Percentiles rank a stretch among this genome's conserved stretches.
These are phyloP conservation scores for Trypanosomatidae sp. DNA, from an alignment of 208 protist species.

Conservation along the genomic window DNA sequence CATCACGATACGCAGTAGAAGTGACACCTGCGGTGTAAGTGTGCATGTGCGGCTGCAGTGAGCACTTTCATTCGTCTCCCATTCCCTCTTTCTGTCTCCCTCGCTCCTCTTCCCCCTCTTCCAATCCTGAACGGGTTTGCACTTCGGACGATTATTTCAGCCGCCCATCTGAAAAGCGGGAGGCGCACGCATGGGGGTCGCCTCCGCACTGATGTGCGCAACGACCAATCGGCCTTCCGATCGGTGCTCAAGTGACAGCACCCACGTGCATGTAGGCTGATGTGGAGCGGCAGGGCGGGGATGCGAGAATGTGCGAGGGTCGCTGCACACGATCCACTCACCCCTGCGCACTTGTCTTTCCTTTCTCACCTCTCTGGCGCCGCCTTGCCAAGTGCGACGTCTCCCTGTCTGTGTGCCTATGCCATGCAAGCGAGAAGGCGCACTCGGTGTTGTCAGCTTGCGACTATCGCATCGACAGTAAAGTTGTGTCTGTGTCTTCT, in stretches of 20 bases:
- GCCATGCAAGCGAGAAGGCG: not conserved
- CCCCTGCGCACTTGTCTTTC: not conserved
- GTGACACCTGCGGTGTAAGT: not conserved
- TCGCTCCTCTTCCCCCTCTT: not conserved
- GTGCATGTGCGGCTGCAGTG: not conserved
- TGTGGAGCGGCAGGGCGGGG: not conserved
- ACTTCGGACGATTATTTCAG: not conserved
- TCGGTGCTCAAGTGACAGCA: not conserved
- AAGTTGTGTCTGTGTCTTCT: not conserved
- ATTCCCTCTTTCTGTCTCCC: not conserved
- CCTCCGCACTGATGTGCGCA: not conserved
- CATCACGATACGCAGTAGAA: conserved; percentile 10
- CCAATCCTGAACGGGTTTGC: not conserved
- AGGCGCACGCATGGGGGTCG: not conserved
- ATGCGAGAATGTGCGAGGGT: not conserved
- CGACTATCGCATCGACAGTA: not conserved
- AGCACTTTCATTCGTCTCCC: not conserved
- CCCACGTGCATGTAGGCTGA: not conserved
- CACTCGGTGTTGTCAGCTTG: not conserved
- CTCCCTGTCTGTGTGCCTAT: not conserved
- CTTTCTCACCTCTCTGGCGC: too few species aligned
- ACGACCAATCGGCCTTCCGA: not conserved
- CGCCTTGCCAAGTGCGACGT: not conserved
- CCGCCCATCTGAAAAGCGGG: not conserved
- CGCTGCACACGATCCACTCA: not conserved